Conservation (phyloP, 2,329 filamentous ascomycete genomes). For the Metarhizium rileyi region DNA sequence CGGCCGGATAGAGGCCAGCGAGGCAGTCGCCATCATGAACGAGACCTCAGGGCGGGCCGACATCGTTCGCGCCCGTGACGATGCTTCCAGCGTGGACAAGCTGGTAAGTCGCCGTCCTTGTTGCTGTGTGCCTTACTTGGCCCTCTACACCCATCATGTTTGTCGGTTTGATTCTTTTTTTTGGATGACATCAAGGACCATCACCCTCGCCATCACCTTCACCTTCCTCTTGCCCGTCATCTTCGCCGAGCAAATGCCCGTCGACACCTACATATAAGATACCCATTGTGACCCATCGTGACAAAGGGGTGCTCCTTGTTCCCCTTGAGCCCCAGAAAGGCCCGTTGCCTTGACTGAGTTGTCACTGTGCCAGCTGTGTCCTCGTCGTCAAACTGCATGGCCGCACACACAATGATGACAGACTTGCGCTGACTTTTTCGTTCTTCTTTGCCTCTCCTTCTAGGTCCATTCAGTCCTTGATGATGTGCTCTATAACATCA, state of each 20-base stretch:
- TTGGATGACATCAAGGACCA: slow-evolving; percentile 4
- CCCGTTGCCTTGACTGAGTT: not conserved
- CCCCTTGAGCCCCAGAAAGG: not conserved
- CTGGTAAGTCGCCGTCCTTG: slow-evolving; percentile 40
- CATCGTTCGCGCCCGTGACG: slow-evolving; percentile 43
- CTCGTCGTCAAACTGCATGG: slow-evolving; percentile 1
- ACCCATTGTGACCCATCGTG: not conserved
- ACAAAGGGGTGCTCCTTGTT: not conserved
- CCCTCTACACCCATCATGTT: not conserved
- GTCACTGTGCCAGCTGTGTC: not conserved
- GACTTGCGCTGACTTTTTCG: slow-evolving; percentile 2
- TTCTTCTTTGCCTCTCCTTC: not conserved
- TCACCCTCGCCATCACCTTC: not conserved
- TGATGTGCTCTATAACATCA: slow-evolving; percentile 65
- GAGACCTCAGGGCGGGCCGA: slow-evolving; percentile 44
- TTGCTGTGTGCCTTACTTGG: slow-evolving; percentile 3
- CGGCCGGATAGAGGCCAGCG: slow-evolving; percentile 7
- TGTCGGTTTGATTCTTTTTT: too few relatives aligned
- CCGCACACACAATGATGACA: slow-evolving; percentile 1
- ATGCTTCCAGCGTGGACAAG: slow-evolving; percentile 44
- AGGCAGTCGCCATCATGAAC: slow-evolving; percentile 24
- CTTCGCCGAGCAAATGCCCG: not conserved
- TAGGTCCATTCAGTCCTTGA: slow-evolving; percentile 60
- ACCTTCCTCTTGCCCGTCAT: not conserved
- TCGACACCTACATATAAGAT: not conserved